These are phyloP conservation scores for Chenopodium quinoa DNA, from an alignment of 148 eudicot genomes.

Conservation along the genomic window DNA sequence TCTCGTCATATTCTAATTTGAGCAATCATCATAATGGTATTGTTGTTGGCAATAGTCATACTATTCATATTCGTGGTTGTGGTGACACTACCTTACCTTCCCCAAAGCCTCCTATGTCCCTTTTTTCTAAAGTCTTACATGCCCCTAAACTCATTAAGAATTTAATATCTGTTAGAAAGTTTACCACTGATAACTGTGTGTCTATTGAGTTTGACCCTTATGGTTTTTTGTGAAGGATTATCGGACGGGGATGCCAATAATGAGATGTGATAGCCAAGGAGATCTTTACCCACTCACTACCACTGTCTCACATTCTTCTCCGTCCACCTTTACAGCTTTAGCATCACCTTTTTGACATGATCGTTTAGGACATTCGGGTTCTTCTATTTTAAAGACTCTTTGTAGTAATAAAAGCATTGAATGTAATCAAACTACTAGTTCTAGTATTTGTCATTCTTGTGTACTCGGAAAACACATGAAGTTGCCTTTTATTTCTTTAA, in stretches of 20 bases:
- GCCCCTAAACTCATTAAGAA: not conserved
- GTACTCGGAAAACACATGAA: not conserved
- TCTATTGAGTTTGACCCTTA: not conserved
- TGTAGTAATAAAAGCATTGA: not conserved
- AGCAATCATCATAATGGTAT: slow-evolving; percentile 1
- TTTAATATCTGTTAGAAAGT: not conserved
- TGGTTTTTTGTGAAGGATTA: not conserved
- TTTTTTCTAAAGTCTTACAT: not conserved
- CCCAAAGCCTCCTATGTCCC: not conserved
- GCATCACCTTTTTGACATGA: not conserved
- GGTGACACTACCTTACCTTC: not conserved
- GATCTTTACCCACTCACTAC: not conserved
- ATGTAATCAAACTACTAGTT: not conserved
- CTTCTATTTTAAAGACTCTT: not conserved
- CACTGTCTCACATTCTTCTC: not conserved
- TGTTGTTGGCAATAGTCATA: not conserved
- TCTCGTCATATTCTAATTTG: slow-evolving; percentile 1
- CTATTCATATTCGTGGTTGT: not conserved
- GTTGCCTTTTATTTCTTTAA: not conserved
- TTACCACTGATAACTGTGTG: slow-evolving; percentile 3
- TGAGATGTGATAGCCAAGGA: not conserved
- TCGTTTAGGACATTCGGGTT: not conserved
- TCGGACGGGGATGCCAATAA: slow-evolving; percentile 4
- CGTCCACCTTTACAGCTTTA: not conserved
- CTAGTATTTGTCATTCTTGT: not conserved